Conservation (phyloP, 805 yeast species). For the Hanseniaspora guilliermondii region DNA sequence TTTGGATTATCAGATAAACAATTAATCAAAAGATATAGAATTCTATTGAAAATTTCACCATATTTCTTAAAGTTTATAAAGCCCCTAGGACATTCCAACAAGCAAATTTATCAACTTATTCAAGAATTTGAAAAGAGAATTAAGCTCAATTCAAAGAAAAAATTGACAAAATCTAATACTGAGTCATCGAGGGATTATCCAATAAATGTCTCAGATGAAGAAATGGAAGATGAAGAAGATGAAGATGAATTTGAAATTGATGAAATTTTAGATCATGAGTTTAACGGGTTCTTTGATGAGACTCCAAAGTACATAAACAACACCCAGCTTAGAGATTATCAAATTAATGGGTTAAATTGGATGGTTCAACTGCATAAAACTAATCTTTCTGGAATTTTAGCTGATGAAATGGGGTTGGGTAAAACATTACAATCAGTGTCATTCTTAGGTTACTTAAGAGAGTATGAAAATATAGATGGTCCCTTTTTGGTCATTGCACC, state of each 20-base stretch:
- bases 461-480: conserved; percentile 65
- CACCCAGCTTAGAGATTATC: conserved; percentile 80
- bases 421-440: conserved; percentile 91
- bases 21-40: conserved; percentile 15
- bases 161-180: neutral
- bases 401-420: conserved; percentile 98
- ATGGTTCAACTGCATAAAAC: conserved; percentile 77
- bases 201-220: conserved; percentile 23
- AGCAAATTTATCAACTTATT: conserved; percentile 2
- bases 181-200: neutral
- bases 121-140: conserved; percentile 2
- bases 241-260: conserved; percentile 69
- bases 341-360: conserved; percentile 93
- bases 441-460: conserved; percentile 77
- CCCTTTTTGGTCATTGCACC: conserved; percentile 90
- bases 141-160: neutral
- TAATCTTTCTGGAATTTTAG: conserved; percentile 79
- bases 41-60: conserved; percentile 14
- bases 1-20: conserved; percentile 7
- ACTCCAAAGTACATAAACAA: conserved; percentile 61
- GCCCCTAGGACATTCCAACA: conserved; percentile 13
- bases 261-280: conserved; percentile 49
- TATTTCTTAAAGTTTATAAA: neutral
- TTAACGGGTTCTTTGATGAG: conserved; percentile 56
- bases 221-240: conserved; percentile 70